Evolutionary conservation across 2,329 filamentous ascomycete genomes (phyloP), one percentile per base, ranked within the genome.

Genomic region (Aphanocladium album): DNA sequence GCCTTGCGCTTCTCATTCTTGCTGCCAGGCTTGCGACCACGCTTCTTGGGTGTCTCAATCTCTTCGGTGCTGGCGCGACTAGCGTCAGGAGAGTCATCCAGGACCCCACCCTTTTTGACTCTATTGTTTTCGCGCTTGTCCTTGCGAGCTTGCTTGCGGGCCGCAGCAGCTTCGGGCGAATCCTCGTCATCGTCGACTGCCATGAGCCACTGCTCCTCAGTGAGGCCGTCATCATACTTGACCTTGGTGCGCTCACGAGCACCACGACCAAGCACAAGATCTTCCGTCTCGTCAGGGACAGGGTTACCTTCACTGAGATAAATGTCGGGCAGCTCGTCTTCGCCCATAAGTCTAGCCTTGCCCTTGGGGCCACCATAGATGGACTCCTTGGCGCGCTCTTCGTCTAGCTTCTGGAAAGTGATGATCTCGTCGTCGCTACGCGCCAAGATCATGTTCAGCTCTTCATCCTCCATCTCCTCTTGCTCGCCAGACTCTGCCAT

Each of bases 121-220:
- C 90, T 89, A 70, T 96, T 97, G 9, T 79, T 77, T 56, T 89
- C 87, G 39, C 93, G 87, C 72, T 87, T 90, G 63, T 91, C 90
- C 65, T 92, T 91, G 57, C 90, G 86, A 5, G 91, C 91, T 71
- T 92, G 87, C 70, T 97, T 98, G 45, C 95, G 87, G 39, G 90
- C 90, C 41, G 96, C 93, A 2, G 95, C 95, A 58, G 91, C 93
- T 72, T 98, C 95, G 33, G 96, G 92, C 0, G 86, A 88, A 71
- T 99, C 95, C 1, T 99, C 95, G 55, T 97, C 93, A 63, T 96
- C 93, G 72, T 99, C 95, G 35, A 99, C 93, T 58, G 95, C 95
- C 80, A 96, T 93, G 56, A 98, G 84, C 95, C 95, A 99, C 75
- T 99, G 96, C 78, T 99, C 95, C 77, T 99, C 96, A 0, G 95